Conservation (phyloP, 352 stramenopile genomes). For the Plasmopara viticola region DNA sequence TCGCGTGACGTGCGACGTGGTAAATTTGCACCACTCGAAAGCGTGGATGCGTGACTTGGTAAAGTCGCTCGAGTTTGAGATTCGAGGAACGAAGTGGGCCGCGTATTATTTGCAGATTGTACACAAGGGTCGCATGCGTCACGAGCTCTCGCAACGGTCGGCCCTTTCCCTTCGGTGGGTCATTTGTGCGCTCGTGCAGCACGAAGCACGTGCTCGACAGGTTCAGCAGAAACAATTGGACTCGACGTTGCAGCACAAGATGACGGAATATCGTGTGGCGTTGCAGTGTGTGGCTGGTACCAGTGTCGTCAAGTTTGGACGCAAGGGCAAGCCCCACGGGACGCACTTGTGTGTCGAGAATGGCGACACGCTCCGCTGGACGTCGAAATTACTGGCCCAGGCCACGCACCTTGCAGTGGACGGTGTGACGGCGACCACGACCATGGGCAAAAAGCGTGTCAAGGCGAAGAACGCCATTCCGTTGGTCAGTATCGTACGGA, state of each 20-base stretch:
- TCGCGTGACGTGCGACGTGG: slow-evolving; percentile 32
- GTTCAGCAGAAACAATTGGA: slow-evolving; percentile 42
- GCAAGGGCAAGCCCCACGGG: slow-evolving; percentile 69
- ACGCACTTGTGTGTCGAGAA: slow-evolving; percentile 76
- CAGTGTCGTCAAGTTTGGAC: slow-evolving; percentile 70
- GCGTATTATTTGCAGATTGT: slow-evolving; percentile 70
- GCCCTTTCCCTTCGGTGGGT: slow-evolving; percentile 57
- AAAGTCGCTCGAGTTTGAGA: slow-evolving; percentile 57
- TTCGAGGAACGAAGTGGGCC: slow-evolving; percentile 73
- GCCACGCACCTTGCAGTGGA: slow-evolving; percentile 28
- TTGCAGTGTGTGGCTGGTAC: slow-evolving; percentile 73
- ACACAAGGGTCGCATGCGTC: slow-evolving; percentile 23
- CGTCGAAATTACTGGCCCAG: slow-evolving; percentile 53
- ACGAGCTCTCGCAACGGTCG: slow-evolving; percentile 23
- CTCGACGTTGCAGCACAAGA: slow-evolving; percentile 59
- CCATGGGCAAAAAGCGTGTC: slow-evolving; percentile 38
- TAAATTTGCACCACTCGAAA: slow-evolving; percentile 18
- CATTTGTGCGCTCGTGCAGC: slow-evolving; percentile 50
- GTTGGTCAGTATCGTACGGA: slow-evolving; percentile 47
- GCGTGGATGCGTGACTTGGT: slow-evolving; percentile 35
- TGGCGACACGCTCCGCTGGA: slow-evolving; percentile 74
- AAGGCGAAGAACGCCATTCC: slow-evolving; percentile 57
- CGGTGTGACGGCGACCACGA: slow-evolving; percentile 27
- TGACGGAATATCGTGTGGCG: slow-evolving; percentile 79
- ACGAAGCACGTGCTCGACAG: slow-evolving; percentile 36